These are phyloP conservation scores for Monosporozyma aerobia DNA, from an alignment of 805 yeast species.

Conservation along the genomic window DNA sequence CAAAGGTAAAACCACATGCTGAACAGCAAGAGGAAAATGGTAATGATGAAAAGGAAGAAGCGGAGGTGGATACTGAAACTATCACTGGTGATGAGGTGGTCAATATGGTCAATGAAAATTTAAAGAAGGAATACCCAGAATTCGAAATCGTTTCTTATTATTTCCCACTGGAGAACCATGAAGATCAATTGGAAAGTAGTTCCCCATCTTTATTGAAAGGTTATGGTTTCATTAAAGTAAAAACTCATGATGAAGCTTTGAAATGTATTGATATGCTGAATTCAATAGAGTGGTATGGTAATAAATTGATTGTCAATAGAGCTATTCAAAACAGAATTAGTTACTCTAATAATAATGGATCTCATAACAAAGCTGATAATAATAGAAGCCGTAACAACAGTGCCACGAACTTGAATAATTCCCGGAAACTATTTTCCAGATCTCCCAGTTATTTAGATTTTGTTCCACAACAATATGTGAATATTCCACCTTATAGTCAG, in stretches of 20 bases:
- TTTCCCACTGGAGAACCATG: constrained; percentile 20
- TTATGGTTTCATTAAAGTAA: constrained; percentile 48
- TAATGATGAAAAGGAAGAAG: constrained; percentile 23
- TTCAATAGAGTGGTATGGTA: constrained; percentile 31
- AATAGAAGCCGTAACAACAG: not conserved
- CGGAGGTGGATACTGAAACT: constrained; percentile 10
- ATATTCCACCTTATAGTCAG: not conserved
- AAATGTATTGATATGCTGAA: constrained; percentile 41
- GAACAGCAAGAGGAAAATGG: constrained; percentile 19
- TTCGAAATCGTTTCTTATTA: constrained; percentile 21
- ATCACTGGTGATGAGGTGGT: constrained; percentile 26
- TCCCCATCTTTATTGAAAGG: constrained; percentile 24
- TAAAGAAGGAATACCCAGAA: constrained; percentile 35
- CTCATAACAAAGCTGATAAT: not conserved
- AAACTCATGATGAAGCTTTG: constrained; percentile 40
- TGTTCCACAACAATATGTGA: not conserved
- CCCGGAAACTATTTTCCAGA: not conserved
- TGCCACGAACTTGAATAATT: not conserved
- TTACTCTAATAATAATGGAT: not conserved
- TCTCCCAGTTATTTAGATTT: not conserved
- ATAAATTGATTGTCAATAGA: constrained; percentile 29
- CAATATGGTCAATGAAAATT: constrained; percentile 35
- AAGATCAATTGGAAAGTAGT: not conserved
- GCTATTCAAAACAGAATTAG: constrained; percentile 29
- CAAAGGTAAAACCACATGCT: constrained; percentile 23